Evolutionary conservation across 2,329 filamentous ascomycete species (phyloP).

Genomic region (Penicillium italicum): DNA sequence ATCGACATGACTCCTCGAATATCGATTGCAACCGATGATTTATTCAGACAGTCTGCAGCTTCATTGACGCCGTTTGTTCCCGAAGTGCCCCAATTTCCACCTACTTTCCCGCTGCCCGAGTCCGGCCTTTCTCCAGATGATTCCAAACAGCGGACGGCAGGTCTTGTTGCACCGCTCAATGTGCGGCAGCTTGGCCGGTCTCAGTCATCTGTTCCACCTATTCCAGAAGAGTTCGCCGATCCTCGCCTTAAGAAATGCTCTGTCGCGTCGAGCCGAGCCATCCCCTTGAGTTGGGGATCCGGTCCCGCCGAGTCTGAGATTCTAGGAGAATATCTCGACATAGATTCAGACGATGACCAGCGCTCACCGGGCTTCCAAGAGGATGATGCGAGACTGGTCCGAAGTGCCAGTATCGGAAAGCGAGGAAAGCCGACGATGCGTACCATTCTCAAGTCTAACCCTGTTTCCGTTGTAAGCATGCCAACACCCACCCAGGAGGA

Average conservation of each 20-base stretch:
- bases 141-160: conserved; percentile 26
- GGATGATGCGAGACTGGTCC: conserved; percentile 31
- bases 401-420: conserved; percentile 44
- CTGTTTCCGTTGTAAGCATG: conserved; percentile 16
- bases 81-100: conserved; percentile 25
- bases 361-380: conserved; percentile 15
- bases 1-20: conserved; percentile 24
- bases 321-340: conserved; percentile 37
- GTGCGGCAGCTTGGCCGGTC: conserved; percentile 50
- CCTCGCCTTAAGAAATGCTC: conserved; percentile 53
- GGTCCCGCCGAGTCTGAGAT: conserved; percentile 47
- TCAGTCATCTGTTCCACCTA: conserved; percentile 68
- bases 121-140: conserved; percentile 18
- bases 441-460: conserved; percentile 36
- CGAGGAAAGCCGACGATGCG: conserved; percentile 41
- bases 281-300: conserved; percentile 65
- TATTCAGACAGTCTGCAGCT: conserved; percentile 26
- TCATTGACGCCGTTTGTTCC: conserved; percentile 32
- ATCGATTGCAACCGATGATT: conserved; percentile 30
- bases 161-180: conserved; percentile 33
- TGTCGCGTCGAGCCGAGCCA: conserved; percentile 67
- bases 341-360: conserved; percentile 26
- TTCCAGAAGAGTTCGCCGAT: conserved; percentile 65
- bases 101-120: conserved; percentile 22
- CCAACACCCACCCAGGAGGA: conserved; percentile 6